A percentile compares a stretch with the other conserved stretches of the same genome.
phyloP scores from a whole-genome alignment of 1,284 basidiomycete genomes.

The Termitomyces sp. region DNA sequence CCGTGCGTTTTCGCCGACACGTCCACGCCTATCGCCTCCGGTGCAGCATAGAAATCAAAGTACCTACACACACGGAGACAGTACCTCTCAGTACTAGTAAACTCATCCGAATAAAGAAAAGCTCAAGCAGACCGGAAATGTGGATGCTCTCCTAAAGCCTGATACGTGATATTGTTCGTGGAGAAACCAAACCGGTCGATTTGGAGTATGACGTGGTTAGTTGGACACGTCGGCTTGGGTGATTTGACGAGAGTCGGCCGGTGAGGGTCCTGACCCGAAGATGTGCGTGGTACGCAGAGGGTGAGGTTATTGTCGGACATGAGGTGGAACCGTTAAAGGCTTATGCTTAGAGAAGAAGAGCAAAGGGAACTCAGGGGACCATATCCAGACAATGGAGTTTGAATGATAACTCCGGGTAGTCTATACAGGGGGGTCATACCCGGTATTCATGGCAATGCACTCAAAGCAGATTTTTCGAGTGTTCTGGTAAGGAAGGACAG shows the following conservation, averaged over 20 bases:
- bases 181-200: conserved; percentile 64
- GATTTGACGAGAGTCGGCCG: conserved; percentile 26
- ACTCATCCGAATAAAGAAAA: neutral
- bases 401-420: neutral
- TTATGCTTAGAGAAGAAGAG: neutral
- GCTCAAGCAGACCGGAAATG: conserved; percentile 45
- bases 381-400: neutral
- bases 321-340: neutral
- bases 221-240: conserved; percentile 27
- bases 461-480: neutral
- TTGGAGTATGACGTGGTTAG: conserved; percentile 49
- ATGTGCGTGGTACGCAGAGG: conserved; percentile 31
- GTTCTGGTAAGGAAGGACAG: neutral
- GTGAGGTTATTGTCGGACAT: conserved; percentile 23
- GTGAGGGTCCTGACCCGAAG: conserved; percentile 25
- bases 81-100: neutral
- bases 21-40: conserved; percentile 27
- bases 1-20: conserved; percentile 48
- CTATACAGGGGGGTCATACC: neutral
- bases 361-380: neutral
- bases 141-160: conserved; percentile 54
- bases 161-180: conserved; percentile 59
- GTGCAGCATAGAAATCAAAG: conserved; percentile 55
- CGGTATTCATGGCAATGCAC: neutral
- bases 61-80: conserved; percentile 34